Conservation (phyloP, 768 basidiomycete genomes). For the Phaeolepiota aurea region DNA sequence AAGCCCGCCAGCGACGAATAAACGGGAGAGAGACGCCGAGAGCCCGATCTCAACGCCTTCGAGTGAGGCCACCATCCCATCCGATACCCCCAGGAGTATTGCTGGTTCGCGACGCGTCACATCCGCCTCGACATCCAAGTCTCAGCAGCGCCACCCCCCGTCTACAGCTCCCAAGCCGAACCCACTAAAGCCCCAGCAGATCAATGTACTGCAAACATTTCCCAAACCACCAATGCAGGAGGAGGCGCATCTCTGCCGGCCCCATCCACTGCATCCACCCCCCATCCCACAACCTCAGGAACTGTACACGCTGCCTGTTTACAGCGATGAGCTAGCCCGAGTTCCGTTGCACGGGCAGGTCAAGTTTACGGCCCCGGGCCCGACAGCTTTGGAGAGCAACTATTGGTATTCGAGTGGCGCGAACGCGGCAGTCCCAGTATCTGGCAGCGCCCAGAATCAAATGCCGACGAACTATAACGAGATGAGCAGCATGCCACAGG, state of each 20-base stretch:
- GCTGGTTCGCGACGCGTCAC: constrained; percentile 27
- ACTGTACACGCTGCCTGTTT: constrained; percentile 39
- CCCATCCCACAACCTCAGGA: constrained; percentile 1
- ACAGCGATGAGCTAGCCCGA: constrained; percentile 51
- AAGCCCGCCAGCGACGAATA: constrained; percentile 40
- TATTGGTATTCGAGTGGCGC: constrained; percentile 4
- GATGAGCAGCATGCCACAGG: constrained; percentile 11
- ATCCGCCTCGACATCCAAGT: constrained; percentile 4
- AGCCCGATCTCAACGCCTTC: constrained; percentile 23
- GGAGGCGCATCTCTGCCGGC: background rate
- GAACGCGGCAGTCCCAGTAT: background rate
- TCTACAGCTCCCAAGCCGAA: background rate
- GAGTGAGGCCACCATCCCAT: background rate
- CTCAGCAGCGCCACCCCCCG: constrained; percentile 1
- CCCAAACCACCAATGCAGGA: background rate
- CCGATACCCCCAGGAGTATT: constrained; percentile 19
- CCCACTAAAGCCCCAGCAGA: constrained; percentile 6
- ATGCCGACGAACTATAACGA: background rate
- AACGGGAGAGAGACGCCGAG: constrained; percentile 58
- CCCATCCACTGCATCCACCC: background rate
- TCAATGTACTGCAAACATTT: background rate
- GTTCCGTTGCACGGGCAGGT: constrained; percentile 34
- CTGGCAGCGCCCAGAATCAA: background rate
- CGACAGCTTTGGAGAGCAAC: constrained; percentile 1
- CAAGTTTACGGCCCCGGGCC: constrained; percentile 11